Conservation (phyloP, 495 filamentous ascomycete genomes). For the Hypoxylon trugodes region DNA sequence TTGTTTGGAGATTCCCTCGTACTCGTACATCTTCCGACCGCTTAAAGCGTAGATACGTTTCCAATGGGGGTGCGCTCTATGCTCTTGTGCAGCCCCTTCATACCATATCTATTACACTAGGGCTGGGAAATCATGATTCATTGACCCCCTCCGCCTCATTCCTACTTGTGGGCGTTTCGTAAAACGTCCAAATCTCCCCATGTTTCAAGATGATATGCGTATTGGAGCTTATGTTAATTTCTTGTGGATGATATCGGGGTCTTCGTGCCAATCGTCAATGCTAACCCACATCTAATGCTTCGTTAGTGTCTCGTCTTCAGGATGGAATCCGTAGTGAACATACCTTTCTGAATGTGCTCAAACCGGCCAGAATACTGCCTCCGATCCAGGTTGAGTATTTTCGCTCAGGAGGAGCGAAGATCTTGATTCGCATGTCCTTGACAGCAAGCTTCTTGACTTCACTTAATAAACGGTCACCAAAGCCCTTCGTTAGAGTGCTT, state of each 20-base stretch:
- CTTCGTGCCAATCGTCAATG: constrained; percentile 99
- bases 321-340: constrained; percentile 32
- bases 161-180: neutral
- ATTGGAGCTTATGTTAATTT: constrained; percentile 76
- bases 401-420: constrained; percentile 94
- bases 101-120: constrained; percentile 15
- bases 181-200: neutral
- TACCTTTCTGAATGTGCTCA: constrained; percentile 99
- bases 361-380: constrained; percentile 93
- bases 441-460: constrained; percentile 93
- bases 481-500: constrained; percentile 85
- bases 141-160: neutral
- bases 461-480: constrained; percentile 90
- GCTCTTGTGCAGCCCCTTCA: neutral
- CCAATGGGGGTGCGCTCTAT: constrained; percentile 14
- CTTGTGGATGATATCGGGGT: constrained; percentile 97
- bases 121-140: constrained; percentile 2
- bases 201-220: neutral
- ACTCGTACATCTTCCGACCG: neutral
- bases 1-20: neutral
- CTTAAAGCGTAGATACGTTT: constrained; percentile 6
- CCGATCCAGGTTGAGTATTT: constrained; percentile 99
- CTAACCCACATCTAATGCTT: constrained; percentile 92
- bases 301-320: constrained; percentile 1
- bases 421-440: constrained; percentile 99